Evolutionary conservation across 1,284 basidiomycete species (phyloP), one percentile per base, ranked within the genome.

Genomic region (Acaromyces ingoldii): DNA sequence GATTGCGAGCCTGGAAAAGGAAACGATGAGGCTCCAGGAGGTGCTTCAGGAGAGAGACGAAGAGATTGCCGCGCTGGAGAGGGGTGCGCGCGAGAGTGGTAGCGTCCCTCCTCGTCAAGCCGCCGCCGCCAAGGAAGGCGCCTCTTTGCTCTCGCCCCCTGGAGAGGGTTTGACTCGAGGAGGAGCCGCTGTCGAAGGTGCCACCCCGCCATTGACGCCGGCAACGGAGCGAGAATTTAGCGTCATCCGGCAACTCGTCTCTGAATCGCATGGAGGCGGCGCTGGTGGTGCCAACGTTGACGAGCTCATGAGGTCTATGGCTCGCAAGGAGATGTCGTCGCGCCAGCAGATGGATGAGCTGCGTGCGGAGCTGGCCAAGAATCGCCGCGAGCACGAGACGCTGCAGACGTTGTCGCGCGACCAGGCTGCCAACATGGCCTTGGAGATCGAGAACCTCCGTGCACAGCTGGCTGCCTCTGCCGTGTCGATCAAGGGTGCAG

Each of bases 271-370:
- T n/a, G n/a, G n/a, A n/a, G n/a, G n/a, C n/a, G n/a, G 34, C 6
- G 42, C 30, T 19, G 17, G 25, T 45, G 13, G 29, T 26, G 17
- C 42, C 15, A 25, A 45, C 7, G 50, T 70, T 15, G 60, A 70
- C 38, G 56, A 69, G 13, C 53, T 70, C 39, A 67, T 70, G 66
- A 89, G 89, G 55, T 88, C 91, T 1, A 93, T 95, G 91, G 90
- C 90, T 2, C 86, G 89, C 78, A 93, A 93, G 74, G 90, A 95
- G 76, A 87, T 87, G 1, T 79, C 83, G 43, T 89, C 93, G 75
- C 83, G 83, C 21, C 88, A 91, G 67, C 70, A 80, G 24, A 84
- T 91, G 13, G 83, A 88, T 41, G 77, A 78, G n/a, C 79, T 93
- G 54, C 83, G 83, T 29, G 74, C 77, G 11, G 82, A 91, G 67